Evolutionary conservation across 371 early-diverging fungal genomes (phyloP).

Genomic region (Syncephalastrum sp.): DNA sequence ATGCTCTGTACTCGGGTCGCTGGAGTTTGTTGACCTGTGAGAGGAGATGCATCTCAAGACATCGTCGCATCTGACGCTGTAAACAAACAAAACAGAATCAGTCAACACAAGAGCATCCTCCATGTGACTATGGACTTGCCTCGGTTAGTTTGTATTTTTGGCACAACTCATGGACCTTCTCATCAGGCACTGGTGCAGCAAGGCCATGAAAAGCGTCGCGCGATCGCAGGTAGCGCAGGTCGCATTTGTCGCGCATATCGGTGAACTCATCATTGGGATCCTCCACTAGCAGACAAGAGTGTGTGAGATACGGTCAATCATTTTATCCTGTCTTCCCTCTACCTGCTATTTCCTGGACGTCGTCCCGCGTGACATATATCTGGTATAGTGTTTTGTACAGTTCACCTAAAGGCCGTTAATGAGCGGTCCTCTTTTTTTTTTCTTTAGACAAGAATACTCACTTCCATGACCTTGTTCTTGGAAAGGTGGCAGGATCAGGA

Average conservation of each 20-base stretch:
- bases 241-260: slow-evolving; percentile 84
- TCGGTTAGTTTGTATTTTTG: slow-evolving; percentile 60
- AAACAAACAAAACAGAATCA: slow-evolving; percentile 1
- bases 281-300: slow-evolving; percentile 60
- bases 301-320: neutral
- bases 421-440: neutral
- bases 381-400: slow-evolving; percentile 70
- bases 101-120: neutral
- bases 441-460: slow-evolving; percentile 17
- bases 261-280: slow-evolving; percentile 89
- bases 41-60: slow-evolving; percentile 75
- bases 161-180: slow-evolving; percentile 42
- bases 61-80: slow-evolving; percentile 76
- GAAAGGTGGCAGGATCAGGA: slow-evolving; percentile 86
- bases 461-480: slow-evolving; percentile 86
- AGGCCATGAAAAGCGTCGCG: slow-evolving; percentile 62
- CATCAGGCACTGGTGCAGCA: slow-evolving; percentile 53
- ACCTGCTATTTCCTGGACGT: slow-evolving; percentile 68
- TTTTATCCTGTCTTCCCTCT: neutral
- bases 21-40: slow-evolving; percentile 54
- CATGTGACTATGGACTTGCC: slow-evolving; percentile 22
- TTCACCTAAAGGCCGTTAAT: slow-evolving; percentile 22
- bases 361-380: slow-evolving; percentile 46
- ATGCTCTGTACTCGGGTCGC: slow-evolving; percentile 49
- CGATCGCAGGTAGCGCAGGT: slow-evolving; percentile 63